These are phyloP conservation scores for Nannizzia gypsea DNA, from an alignment of 2,329 filamentous ascomycete genomes.

Conservation along the genomic window DNA sequence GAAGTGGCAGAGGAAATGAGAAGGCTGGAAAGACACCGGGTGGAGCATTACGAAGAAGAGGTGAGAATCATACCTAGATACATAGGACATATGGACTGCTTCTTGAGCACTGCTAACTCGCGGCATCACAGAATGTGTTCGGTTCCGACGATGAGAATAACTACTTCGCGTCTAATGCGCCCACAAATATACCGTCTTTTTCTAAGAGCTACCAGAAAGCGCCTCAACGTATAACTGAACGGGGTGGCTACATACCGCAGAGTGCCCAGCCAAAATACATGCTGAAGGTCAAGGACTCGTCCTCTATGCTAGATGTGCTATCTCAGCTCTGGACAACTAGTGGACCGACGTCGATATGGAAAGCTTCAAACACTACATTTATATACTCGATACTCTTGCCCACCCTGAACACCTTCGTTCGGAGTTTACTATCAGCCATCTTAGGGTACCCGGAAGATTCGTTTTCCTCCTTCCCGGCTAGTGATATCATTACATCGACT, in stretches of 20 bases:
- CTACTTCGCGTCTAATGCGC: constrained; percentile 57
- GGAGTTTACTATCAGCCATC: constrained; percentile 78
- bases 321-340: constrained; percentile 81
- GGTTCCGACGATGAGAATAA: constrained; percentile 62
- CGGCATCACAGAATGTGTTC: constrained; percentile 25
- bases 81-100: neutral
- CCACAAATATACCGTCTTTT: constrained; percentile 31
- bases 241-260: constrained; percentile 34
- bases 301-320: constrained; percentile 77
- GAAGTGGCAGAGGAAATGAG: constrained; percentile 23
- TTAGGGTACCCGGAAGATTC: constrained; percentile 77
- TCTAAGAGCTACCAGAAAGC: constrained; percentile 29
- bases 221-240: constrained; percentile 35
- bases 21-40: constrained; percentile 18
- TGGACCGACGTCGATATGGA: constrained; percentile 87
- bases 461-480: constrained; percentile 41
- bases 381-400: constrained; percentile 78
- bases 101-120: neutral
- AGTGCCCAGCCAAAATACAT: constrained; percentile 43
- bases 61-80: constrained; percentile 16
- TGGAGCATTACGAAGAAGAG: constrained; percentile 22
- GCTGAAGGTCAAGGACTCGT: constrained; percentile 58
- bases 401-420: constrained; percentile 81
- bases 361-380: constrained; percentile 82
- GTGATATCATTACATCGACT: constrained; percentile 66